Evolutionary conservation across 352 stramenopile species (phyloP).

Genomic region (Pythium graminicola): DNA sequence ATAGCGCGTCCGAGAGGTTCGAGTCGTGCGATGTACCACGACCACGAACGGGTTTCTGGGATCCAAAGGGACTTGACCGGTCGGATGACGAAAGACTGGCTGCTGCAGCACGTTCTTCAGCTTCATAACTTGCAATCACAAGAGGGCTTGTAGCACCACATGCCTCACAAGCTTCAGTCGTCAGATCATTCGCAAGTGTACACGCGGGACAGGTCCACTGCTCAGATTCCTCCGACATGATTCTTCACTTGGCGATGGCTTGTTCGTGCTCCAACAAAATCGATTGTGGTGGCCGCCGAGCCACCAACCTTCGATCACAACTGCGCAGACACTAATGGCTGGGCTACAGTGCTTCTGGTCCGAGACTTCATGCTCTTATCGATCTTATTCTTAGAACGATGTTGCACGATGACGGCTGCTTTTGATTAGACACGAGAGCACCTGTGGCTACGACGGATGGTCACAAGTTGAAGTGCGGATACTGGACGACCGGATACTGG

Average conservation of each 20-base stretch:
- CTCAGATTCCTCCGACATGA: conserved; percentile 25
- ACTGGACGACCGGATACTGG: too few relatives aligned
- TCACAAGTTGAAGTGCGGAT: too few relatives aligned
- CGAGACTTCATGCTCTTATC: not conserved
- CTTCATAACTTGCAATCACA: conserved; percentile 50
- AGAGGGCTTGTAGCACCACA: conserved; percentile 63
- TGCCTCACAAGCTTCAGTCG: conserved; percentile 46
- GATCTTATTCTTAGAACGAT: not conserved
- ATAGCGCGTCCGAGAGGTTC: conserved; percentile 24
- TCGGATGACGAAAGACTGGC: conserved; percentile 8
- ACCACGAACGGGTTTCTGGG: conserved; percentile 7
- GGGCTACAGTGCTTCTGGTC: not conserved
- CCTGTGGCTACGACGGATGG: too few relatives aligned
- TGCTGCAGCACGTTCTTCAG: conserved; percentile 31
- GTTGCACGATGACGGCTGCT: not conserved
- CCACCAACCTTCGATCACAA: not conserved
- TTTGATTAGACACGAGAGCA: too few relatives aligned
- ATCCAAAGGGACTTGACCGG: not conserved
- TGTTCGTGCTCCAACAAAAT: not conserved
- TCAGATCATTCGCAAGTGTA: conserved; percentile 56
- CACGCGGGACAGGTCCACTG: conserved; percentile 49
- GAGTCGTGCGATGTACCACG: conserved; percentile 38
- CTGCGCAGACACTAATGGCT: not conserved
- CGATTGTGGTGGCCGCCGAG: not conserved
- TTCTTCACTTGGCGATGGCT: not conserved